Evolutionary conservation across 208 protist species (phyloP), one percentile per base, ranked within the genome.

Genomic region (Leishmania martiniquensis): DNA sequence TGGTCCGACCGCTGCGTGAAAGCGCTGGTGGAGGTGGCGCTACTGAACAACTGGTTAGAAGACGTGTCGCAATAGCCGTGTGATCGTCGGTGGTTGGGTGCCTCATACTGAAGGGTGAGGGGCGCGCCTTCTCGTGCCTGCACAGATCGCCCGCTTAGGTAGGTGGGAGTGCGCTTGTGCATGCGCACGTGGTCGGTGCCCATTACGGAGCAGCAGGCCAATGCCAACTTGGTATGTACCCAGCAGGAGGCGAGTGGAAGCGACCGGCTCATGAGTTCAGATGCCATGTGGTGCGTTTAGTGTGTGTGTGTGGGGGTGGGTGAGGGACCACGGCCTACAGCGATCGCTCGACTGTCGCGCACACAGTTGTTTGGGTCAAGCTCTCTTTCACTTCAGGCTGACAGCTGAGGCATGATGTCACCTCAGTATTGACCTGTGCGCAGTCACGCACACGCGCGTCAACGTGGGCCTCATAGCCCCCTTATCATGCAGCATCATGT

Each of bases 21-120:
- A 32, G 82, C 88, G 13, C 81, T 97, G 71, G 87, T 94, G 20
- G 83, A 94, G 76, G 76, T 95, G 37, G 93, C 85, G 29, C 47
- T 94, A 25, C 74, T 97, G 59, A 97, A 97, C 76, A 82, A 79
- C 57, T 97, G 93, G 93, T 66, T 97, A 49, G 85, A 87, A 63
- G 85, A 88, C 51, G 80, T 86, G 17, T 59, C 59, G 25, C 77
- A 37, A 47, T 74, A 57, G 34, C 34, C 12, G 44, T 45, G 68
- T 15, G 20, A 57, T 29, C 45, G 9, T 17, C 32, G n/a, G 47
- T 37, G 32, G 68, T 57, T 10, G 45, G 6, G 47, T 20, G 44
- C 15, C 32, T 39, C 49, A 55, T 57, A 32, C 42, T 17, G 57
- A 37, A 22, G 29, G 29, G 13, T 1, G 57, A 63, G 7, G 29